Base-by-base conservation (phyloP, 2,329 filamentous ascomycete species). In the Chaetomium olivaceum region DNA sequence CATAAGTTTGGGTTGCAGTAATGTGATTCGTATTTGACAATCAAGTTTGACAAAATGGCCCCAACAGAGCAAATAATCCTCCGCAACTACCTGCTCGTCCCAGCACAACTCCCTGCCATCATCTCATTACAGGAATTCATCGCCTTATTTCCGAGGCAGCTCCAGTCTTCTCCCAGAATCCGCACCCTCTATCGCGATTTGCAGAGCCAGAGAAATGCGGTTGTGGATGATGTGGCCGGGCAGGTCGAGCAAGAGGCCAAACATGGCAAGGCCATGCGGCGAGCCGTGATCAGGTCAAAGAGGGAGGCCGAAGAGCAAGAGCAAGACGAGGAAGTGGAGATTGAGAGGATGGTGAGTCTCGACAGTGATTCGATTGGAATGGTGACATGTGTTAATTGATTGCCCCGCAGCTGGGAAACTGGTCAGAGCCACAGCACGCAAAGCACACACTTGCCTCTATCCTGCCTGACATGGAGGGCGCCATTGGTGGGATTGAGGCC, bases 141-240 rank as follows among this genome's bases (percentile, higher is more conserved):
- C 52, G 83, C 88, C 31, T 83, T 94, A 51, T 95, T 96, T 73
- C 92, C 92, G 12, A 85, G 83, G 59, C 77, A 85, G 48, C 81
- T 88, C 58, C 89, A 88, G 66, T 80, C 83, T 27, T 89, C 88
- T 56, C 85, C 90, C 0, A 87, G 89, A 63, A 83, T 94, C 57
- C 86, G 87, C 64, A 80, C 83, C 0, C 82, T 97, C 5, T 96
- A 96, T 75, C 87, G 90, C 57, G 91, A 95, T 75, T 83, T 96
- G 2, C 91, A 95, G 73, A 84, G 88, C 66, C 86, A 93, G 74
- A 87, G 92, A 62, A 87, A 89, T 67, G 82, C 84, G 57, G 81
- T 90, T 12, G 83, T 92, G 62, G 90, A 94, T 71, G 76, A 80
- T 4, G 88, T 96, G 16, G 82, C 87, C 73, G 76, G 77, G 9